Base-by-base conservation (phyloP, 805 yeast genomes). In the Tetrapisispora nanseiensis region DNA sequence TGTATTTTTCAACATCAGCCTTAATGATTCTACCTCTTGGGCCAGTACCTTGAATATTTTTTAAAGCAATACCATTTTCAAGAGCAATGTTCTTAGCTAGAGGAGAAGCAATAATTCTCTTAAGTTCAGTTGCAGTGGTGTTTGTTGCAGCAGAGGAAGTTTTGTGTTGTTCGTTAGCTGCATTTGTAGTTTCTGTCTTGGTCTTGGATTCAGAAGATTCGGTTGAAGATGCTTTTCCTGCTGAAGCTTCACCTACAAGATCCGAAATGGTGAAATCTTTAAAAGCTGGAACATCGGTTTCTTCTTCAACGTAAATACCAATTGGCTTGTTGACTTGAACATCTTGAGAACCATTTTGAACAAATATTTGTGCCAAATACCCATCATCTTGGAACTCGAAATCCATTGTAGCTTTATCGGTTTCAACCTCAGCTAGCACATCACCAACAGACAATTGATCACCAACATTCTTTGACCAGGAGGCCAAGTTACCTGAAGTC, bases 381-480 rank as follows among this genome's bases (percentile, higher is more conserved):
- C 96, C 96, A 50, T 90, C 98, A 59, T 89, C 97, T 71, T 89
- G 97, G 74, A 89, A 90, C 69, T 89, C 97, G 55, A 86, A 90
- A 70, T 89, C 97, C 96, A 89, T 90, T 47, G 87, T 80, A 41
- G 97, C 97, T 72, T 89, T 89, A 66, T 89, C 98, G 53, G 98
- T 90, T 71, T 90, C 98, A 51, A 90, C 82, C 69, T 90, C 97
- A 46, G 96, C 97, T 53, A 90, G 76, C 37, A 92, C 80, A 61
- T 89, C 97, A 66, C 98, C 98, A 18, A 97, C 92, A 24, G 74
- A 57, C 51, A 92, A 77, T 64, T 76, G 68, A 63, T 92, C 98
- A 59, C 98, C 98, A 30, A 80, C 85, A 35, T 75, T 66, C 71
- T 89, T 92, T 62, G 79, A 75, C 98, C 98, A 92, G 46, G 77